Conservation (phyloP, 2,329 filamentous ascomycete species). For the Elsinoe ampelina region DNA sequence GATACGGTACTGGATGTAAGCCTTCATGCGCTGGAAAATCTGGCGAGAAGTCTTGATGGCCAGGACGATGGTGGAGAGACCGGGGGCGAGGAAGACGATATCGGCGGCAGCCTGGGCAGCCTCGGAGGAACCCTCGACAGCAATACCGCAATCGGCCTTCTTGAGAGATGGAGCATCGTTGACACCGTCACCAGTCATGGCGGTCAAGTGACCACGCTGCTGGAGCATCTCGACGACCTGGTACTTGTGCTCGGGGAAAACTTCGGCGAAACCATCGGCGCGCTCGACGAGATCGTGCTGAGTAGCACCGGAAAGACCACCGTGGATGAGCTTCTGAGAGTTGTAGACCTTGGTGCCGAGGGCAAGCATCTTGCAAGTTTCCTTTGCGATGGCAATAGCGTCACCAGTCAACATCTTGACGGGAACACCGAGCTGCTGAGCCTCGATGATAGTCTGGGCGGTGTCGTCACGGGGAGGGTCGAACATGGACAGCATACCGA, state of each 20-base stretch:
- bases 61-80: constrained; percentile 61
- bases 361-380: constrained; percentile 74
- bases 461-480: constrained; percentile 71
- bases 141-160: constrained; percentile 66
- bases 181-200: constrained; percentile 70
- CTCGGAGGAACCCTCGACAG: constrained; percentile 62
- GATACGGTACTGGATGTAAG: constrained; percentile 69
- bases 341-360: constrained; percentile 75
- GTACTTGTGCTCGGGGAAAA: constrained; percentile 69
- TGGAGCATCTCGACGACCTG: constrained; percentile 68
- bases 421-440: constrained; percentile 64
- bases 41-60: constrained; percentile 66
- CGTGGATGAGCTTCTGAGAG: constrained; percentile 67
- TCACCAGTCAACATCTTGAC: constrained; percentile 80
- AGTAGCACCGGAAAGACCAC: constrained; percentile 62
- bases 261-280: constrained; percentile 64
- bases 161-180: constrained; percentile 66
- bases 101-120: constrained; percentile 63
- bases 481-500: constrained; percentile 72
- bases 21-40: constrained; percentile 72
- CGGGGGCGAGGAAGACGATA: constrained; percentile 65
- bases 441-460: constrained; percentile 67
- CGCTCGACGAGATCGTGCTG: constrained; percentile 70
- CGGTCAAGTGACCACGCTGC: constrained; percentile 62
- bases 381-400: constrained; percentile 69